Evolutionary conservation across 768 basidiomycete species (phyloP), one percentile per base, ranked within the genome.

Genomic region (Xerocomus potaroensis): DNA sequence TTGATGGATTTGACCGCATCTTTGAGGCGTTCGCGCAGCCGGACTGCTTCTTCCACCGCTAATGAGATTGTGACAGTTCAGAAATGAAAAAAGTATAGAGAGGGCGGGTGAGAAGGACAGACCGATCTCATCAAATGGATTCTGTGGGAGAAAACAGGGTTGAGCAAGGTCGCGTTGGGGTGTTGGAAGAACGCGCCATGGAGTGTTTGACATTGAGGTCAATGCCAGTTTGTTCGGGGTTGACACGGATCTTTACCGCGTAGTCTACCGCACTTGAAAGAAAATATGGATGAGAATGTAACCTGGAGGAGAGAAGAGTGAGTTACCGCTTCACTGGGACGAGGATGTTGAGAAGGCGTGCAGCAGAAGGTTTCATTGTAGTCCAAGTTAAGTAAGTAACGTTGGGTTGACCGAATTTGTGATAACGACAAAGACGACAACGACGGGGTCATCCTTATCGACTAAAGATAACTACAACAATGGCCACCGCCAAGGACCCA

Each of bases 121-220:
- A 93, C 93, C 95, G 62, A 98, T 98, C 71, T 99, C 96, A 65
- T 98, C 95, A 60, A 97, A 98, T 0, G 96, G 95, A 68, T 98
- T 98, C 94, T 97, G 59, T 46, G 12, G 31, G 18, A 9, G n/a
- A 11, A 35, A n/a, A 10, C 19, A 33, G 15, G 31, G 39, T 49
- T 33, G 21, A 26, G 50, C 8, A 16, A 27, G 51, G 18, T 18
- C 29, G 26, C 10, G 9, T 5, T n/a, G n/a, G 11, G 18, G 8
- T 3, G 12, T 19, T 29, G 32, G 26, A 30, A 27, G 33, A 8
- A 58, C 83, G 56, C 54, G 93, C 95, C 94, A 99, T 97, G 2
- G 92, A 94, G 71, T 99, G 96, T 77, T 99, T 99, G 57, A 96
- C 95, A 66, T 87, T 92, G 46, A 89, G 84, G 74, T 99, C 95